Evolutionary conservation across 148 eudicot genomes (phyloP).

Genomic region (Rhododendron vialii): DNA sequence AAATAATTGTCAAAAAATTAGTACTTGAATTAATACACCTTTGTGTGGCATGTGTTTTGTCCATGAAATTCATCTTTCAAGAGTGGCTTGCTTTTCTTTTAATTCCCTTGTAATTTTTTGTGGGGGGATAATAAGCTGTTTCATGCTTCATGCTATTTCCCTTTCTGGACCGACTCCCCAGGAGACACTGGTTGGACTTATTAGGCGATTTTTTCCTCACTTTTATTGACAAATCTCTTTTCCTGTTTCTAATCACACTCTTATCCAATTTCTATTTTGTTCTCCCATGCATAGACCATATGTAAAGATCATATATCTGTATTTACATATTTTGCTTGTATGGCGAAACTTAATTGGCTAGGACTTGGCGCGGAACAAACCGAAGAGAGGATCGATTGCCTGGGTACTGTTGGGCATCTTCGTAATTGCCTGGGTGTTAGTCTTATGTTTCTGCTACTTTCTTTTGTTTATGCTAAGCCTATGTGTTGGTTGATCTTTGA

Average conservation of each 20-base stretch:
- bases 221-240: neutral
- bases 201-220: neutral
- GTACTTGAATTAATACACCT: too few species aligned
- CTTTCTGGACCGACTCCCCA: constrained; percentile 17
- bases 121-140: neutral
- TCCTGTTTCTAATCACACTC: neutral
- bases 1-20: too few species aligned
- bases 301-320: too few species aligned
- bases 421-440: too few species aligned
- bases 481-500: too few species aligned
- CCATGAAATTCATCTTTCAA: too few species aligned
- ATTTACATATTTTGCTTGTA: neutral
- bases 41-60: too few species aligned
- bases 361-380: too few species aligned
- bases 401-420: too few species aligned
- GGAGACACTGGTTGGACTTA: constrained; percentile 15
- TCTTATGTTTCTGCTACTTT: too few species aligned
- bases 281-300: neutral
- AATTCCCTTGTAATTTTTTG: neutral
- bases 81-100: neutral
- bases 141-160: constrained; percentile 14
- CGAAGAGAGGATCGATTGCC: too few species aligned
- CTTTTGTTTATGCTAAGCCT: too few species aligned
- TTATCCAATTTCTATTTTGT: neutral
- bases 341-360: neutral